These are phyloP conservation scores for Erodium moschatum DNA, from an alignment of 441 rosid genomes.

Conservation along the genomic window DNA sequence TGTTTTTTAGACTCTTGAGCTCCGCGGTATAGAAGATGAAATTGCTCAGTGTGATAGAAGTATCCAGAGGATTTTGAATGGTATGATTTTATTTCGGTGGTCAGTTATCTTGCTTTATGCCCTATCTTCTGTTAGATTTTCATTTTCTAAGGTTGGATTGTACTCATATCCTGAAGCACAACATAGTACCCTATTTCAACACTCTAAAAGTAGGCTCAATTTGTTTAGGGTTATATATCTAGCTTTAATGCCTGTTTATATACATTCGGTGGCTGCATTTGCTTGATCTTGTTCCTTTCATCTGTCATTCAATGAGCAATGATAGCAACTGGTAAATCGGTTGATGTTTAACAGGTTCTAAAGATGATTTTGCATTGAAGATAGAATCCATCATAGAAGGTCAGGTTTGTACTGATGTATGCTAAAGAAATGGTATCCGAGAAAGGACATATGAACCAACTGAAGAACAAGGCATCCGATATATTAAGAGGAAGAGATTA, in stretches of 20 bases:
- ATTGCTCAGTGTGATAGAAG: conserved; percentile 54
- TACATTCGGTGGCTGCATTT: background rate
- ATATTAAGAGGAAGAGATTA: conserved; percentile 23
- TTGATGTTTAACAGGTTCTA: conserved; percentile 28
- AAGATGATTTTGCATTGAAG: conserved; percentile 44
- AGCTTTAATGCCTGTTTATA: conserved; percentile 4
- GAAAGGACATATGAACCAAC: conserved; percentile 21
- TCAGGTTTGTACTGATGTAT: conserved; percentile 25
- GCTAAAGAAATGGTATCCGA: conserved; percentile 18
- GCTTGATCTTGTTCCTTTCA: background rate
- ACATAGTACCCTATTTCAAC: background rate
- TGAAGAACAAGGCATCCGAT: conserved; percentile 28
- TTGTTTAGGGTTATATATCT: background rate
- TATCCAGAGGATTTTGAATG: conserved; percentile 41
- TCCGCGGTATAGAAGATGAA: conserved; percentile 52
- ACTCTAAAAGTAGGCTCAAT: background rate
- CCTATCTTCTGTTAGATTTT: conserved; percentile 4
- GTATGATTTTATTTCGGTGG: conserved; percentile 24
- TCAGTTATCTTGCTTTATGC: conserved; percentile 15
- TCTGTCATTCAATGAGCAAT: background rate
- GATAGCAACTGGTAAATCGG: background rate
- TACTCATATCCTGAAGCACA: background rate
- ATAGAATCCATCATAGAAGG: conserved; percentile 43
- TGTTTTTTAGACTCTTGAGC: conserved; percentile 54
- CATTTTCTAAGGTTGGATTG: background rate